A percentile compares a stretch with the other conserved stretches of the same genome.
Evolutionary conservation across 2,329 filamentous ascomycete genomes (phyloP).

Genomic region (Penicillium sp.): DNA sequence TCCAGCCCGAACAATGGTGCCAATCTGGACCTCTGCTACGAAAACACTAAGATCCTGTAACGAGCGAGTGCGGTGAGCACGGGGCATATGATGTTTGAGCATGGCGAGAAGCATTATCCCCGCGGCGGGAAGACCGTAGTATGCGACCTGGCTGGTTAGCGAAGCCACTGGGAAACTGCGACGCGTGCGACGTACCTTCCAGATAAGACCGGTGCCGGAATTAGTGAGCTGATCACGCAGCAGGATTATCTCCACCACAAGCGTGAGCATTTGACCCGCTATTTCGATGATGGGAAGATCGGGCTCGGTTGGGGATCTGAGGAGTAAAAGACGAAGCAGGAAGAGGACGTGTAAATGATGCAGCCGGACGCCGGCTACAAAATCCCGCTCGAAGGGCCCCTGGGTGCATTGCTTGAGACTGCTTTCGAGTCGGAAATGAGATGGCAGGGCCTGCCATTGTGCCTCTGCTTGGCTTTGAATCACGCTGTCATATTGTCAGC

Average conservation of each 20-base stretch:
- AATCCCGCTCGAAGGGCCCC: slow-evolving; percentile 28
- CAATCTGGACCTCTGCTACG: slow-evolving; percentile 30
- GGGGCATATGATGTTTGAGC: slow-evolving; percentile 22
- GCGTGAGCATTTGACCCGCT: slow-evolving; percentile 29
- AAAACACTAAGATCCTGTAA: slow-evolving; percentile 32
- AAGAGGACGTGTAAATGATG: slow-evolving; percentile 33
- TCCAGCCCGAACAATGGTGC: slow-evolving; percentile 24
- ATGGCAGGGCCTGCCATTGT: slow-evolving; percentile 24
- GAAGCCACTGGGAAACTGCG: background rate
- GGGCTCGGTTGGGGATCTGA: slow-evolving; percentile 27
- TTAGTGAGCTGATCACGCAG: slow-evolving; percentile 30
- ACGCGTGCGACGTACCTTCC: slow-evolving; percentile 23
- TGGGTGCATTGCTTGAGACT: slow-evolving; percentile 23
- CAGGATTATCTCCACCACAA: slow-evolving; percentile 30
- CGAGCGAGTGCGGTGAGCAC: slow-evolving; percentile 14
- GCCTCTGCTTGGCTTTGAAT: slow-evolving; percentile 24
- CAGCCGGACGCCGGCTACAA: slow-evolving; percentile 26
- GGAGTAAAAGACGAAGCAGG: slow-evolving; percentile 23
- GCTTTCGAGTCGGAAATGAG: slow-evolving; percentile 24
- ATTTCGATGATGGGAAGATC: slow-evolving; percentile 27
- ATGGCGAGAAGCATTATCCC: slow-evolving; percentile 33
- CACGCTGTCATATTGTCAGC: slow-evolving; percentile 8
- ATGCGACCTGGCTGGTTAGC: slow-evolving; percentile 21
- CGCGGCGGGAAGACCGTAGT: slow-evolving; percentile 33
- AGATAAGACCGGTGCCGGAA: slow-evolving; percentile 29